Evolutionary conservation across 1,139 yeast species (phyloP).

Genomic region (Scheffersomyces insectosa): DNA sequence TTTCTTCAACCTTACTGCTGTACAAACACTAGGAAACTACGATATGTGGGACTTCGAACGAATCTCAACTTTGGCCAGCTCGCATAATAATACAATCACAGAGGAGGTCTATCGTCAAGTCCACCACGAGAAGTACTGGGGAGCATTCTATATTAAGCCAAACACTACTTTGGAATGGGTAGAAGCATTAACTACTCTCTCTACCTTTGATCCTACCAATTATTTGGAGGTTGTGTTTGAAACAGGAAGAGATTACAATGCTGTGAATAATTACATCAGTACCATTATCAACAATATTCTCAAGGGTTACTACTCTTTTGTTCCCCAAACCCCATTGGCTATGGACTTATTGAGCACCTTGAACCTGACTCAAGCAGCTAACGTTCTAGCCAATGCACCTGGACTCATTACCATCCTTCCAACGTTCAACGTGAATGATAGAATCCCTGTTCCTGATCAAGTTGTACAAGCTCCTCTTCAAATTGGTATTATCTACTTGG

Average conservation of each 20-base stretch:
- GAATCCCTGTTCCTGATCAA: conserved; percentile 23
- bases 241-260: conserved; percentile 35
- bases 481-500: conserved; percentile 33
- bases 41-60: conserved; percentile 22
- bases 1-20: conserved; percentile 24
- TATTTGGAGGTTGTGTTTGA: conserved; percentile 29
- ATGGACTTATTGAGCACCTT: conserved; percentile 20
- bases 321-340: conserved; percentile 21
- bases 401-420: conserved; percentile 26
- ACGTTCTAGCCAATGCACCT: conserved; percentile 21
- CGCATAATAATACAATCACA: conserved; percentile 19
- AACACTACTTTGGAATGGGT: conserved; percentile 28
- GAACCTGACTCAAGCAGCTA: conserved; percentile 16
- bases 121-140: conserved; percentile 36
- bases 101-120: conserved; percentile 30
- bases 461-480: conserved; percentile 33
- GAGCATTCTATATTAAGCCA: conserved; percentile 26
- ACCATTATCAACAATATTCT: conserved; percentile 17
- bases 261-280: conserved; percentile 23
- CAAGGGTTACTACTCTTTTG: conserved; percentile 13
- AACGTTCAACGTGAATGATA: conserved; percentile 17
- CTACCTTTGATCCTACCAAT: conserved; percentile 17
- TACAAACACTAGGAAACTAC: conserved; percentile 24
- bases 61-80: conserved; percentile 18
- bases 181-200: conserved; percentile 16